Percentiles rank a stretch among this genome's conserved stretches.
phyloP scores from a whole-genome alignment of 2,329 filamentous ascomycete species.

The Aspergillus melleus region DNA sequence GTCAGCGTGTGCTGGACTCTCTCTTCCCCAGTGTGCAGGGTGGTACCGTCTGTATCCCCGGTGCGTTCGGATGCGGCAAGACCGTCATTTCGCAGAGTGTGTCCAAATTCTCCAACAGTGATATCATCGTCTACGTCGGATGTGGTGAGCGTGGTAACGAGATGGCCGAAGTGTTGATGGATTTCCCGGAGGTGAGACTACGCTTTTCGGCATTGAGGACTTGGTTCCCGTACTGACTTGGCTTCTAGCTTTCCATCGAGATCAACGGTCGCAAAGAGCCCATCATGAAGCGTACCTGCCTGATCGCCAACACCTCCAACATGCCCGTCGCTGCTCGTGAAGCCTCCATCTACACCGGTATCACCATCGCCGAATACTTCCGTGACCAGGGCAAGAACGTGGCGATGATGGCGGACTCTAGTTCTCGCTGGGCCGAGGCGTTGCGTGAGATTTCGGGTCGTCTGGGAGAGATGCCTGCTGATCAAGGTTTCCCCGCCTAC shows the following conservation, averaged over 20 bases:
- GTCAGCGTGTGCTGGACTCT: conserved; percentile 92
- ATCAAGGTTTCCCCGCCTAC: conserved; percentile 99
- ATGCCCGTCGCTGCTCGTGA: conserved; percentile 99
- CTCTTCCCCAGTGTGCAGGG: conserved; percentile 96
- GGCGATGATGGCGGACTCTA: conserved; percentile 99
- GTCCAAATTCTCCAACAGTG: conserved; percentile 99
- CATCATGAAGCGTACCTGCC: conserved; percentile 99
- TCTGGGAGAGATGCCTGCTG: conserved; percentile 98
- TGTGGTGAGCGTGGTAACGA: conserved; percentile 94
- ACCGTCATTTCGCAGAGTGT: conserved; percentile 98
- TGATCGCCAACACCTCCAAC: conserved; percentile 99
- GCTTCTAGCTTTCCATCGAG: conserved; percentile 74
- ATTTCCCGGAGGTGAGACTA: conserved; percentile 77
- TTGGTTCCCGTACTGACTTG: conserved; percentile 13
- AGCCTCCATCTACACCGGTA: conserved; percentile 97
- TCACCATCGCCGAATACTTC: conserved; percentile 95
- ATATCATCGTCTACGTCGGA: conserved; percentile 97
- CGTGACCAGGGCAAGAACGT: conserved; percentile 95
- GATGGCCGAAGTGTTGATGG: conserved; percentile 99
- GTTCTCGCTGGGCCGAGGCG: conserved; percentile 97
- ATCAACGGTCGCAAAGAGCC: conserved; percentile 93
- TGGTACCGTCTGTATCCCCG: conserved; percentile 95
- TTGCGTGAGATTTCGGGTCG: conserved; percentile 98
- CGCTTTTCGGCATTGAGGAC: too few relatives aligned
- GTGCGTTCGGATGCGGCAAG: conserved; percentile 98